Conservation (phyloP, 306 rosid species). For the Cicer pinnatifidum region DNA sequence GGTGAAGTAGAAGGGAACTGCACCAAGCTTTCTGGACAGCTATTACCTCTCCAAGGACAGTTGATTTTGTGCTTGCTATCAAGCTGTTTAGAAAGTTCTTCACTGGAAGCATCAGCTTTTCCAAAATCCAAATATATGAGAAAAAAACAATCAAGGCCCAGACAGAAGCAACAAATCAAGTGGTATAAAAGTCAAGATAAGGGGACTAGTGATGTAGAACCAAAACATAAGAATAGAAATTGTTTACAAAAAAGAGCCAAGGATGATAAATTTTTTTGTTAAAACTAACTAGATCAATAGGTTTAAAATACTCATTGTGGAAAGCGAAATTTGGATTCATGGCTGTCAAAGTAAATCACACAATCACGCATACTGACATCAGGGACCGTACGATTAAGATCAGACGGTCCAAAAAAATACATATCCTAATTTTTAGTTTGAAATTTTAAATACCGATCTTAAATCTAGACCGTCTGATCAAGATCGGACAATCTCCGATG, state of each 20-base stretch:
- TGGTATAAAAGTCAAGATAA: constrained; percentile 28
- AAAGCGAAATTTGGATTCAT: background rate
- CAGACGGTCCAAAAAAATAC: no score
- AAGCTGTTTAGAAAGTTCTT: constrained; percentile 80
- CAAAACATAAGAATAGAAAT: constrained; percentile 2
- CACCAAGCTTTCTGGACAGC: constrained; percentile 97
- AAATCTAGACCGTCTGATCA: no score
- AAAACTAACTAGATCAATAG: constrained; percentile 30
- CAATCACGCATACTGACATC: no score
- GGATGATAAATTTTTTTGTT: background rate
- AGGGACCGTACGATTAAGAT: no score
- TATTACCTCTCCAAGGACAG: constrained; percentile 98
- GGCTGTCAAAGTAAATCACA: no score
- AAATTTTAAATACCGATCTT: no score
- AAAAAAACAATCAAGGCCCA: constrained; percentile 41
- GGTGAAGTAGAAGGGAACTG: constrained; percentile 95
- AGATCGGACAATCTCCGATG: no score
- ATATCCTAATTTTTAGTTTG: no score
- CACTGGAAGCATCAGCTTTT: constrained; percentile 74
- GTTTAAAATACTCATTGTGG: constrained; percentile 28
- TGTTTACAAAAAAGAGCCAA: background rate
- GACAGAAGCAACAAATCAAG: constrained; percentile 33
- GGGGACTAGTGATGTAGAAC: constrained; percentile 1
- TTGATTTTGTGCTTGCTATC: constrained; percentile 75
- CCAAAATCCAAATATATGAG: constrained; percentile 33